These are phyloP conservation scores for Pythium utonaiense DNA, from an alignment of 352 stramenopile species.

Conservation along the genomic window DNA sequence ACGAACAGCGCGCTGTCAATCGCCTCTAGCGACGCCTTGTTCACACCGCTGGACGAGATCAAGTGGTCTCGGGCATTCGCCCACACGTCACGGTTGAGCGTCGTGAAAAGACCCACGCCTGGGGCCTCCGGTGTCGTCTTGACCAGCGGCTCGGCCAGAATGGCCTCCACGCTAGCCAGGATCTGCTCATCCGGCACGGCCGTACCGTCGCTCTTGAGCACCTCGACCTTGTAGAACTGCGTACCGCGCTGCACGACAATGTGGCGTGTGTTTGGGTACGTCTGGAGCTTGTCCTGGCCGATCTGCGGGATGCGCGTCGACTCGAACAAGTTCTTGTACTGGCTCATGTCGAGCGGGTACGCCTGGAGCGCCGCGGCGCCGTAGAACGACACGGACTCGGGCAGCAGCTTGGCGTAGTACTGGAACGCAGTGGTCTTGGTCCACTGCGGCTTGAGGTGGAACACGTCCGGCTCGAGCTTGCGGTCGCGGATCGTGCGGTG, in stretches of 20 bases:
- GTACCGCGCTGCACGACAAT: constrained; percentile 82
- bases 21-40: constrained; percentile 66
- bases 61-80: constrained; percentile 60
- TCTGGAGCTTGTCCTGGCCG: constrained; percentile 71
- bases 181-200: constrained; percentile 74
- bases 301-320: constrained; percentile 68
- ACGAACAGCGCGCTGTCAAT: constrained; percentile 89
- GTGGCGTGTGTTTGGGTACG: constrained; percentile 59
- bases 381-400: constrained; percentile 85
- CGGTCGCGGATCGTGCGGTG: constrained; percentile 76
- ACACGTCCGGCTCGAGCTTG: constrained; percentile 85
- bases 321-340: constrained; percentile 89
- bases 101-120: constrained; percentile 77
- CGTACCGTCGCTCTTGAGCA: constrained; percentile 60
- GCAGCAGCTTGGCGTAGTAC: constrained; percentile 80
- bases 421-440: constrained; percentile 79
- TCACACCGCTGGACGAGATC: constrained; percentile 42
- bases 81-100: constrained; percentile 82
- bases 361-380: constrained; percentile 77
- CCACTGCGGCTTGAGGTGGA: constrained; percentile 84
- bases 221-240: constrained; percentile 87
- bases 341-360: constrained; percentile 91
- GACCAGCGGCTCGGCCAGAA: constrained; percentile 60
- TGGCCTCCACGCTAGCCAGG: constrained; percentile 80
- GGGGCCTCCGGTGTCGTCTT: constrained; percentile 32